Evolutionary conservation across 2,329 filamentous ascomycete species (phyloP), one percentile per base, ranked within the genome.

Genomic region (Colletotrichum chlorophyti): DNA sequence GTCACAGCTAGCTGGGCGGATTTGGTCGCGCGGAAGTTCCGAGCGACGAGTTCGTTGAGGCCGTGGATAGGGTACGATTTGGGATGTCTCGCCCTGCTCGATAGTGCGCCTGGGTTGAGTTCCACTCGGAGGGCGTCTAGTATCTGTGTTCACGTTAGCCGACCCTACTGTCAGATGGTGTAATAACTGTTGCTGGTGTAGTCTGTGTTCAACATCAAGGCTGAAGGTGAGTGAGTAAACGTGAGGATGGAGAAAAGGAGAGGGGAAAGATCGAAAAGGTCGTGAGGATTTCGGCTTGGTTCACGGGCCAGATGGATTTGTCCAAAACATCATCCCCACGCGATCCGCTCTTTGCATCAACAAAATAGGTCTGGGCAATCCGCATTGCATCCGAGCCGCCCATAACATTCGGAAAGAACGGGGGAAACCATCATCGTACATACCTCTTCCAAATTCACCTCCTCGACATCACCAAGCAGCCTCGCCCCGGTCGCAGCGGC

Each of bases 391-490:
- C n/a, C n/a, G n/a, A n/a, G n/a, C n/a, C n/a, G n/a, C n/a, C n/a
- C n/a, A n/a, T n/a, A n/a, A n/a, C n/a, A n/a, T n/a, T n/a, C n/a
- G n/a, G n/a, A n/a, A n/a, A n/a, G n/a, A n/a, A n/a, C n/a, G 24
- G 9, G 5, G 15, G 21, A 14, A 47, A 6, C 35, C 58, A 19
- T 17, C 23, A 29, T 17, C 15, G 10, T 21, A 72, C 76, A 74
- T 67, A 88, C 86, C 78, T 87, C 81, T 67, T 88, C 83, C 35
- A 88, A 72, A 68, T 74, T 86, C 59, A 72, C 75, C 69, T 84
- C 81, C 65, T 85, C 82, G 47, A 87, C 72, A 66, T 87, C 83
- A 4, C 71, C 74, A 43, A 89, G 69, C 53, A 87, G 53, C 57
- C 79, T 69, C 37, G 73, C 74, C 17, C 86, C 85, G 6, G 77